A percentile compares a stretch with the other conserved stretches of the same genome.
These are phyloP conservation scores for Saturnispora sekii DNA, from an alignment of 805 yeast species.

Conservation along the genomic window DNA sequence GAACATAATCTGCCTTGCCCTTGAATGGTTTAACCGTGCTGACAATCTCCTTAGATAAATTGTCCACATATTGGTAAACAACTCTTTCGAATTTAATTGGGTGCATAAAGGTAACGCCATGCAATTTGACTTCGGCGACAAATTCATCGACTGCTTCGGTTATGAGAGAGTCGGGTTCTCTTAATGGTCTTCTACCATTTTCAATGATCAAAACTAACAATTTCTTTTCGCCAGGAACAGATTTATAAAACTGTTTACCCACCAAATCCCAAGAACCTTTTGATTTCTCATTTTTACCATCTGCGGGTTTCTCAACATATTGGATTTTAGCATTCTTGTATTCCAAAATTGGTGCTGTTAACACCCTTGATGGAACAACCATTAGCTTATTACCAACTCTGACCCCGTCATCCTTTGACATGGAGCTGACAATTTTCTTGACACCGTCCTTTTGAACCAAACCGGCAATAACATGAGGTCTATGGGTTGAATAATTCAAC, in stretches of 20 bases:
- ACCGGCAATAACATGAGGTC: slow-evolving; percentile 23
- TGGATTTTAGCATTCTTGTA: slow-evolving; percentile 13
- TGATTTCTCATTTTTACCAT: slow-evolving; percentile 17
- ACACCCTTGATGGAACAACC: slow-evolving; percentile 24
- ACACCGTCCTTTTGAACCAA: slow-evolving; percentile 22
- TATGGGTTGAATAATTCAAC: slow-evolving; percentile 22
- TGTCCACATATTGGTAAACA: slow-evolving; percentile 10
- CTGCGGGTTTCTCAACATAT: slow-evolving; percentile 16
- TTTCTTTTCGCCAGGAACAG: slow-evolving; percentile 12
- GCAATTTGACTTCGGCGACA: slow-evolving; percentile 13
- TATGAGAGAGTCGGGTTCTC: slow-evolving; percentile 11
- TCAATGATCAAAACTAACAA: slow-evolving; percentile 14
- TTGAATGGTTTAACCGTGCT: slow-evolving; percentile 13
- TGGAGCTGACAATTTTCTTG: slow-evolving; percentile 11
- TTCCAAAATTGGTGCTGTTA: slow-evolving; percentile 17
- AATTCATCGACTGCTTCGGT: slow-evolving; percentile 14
- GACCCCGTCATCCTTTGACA: slow-evolving; percentile 9
- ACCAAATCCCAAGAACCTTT: slow-evolving; percentile 20
- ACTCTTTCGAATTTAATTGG: slow-evolving; percentile 7
- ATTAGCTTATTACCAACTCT: slow-evolving; percentile 18
- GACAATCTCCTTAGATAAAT: slow-evolving; percentile 10
- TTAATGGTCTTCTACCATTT: slow-evolving; percentile 12
- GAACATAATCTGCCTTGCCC: slow-evolving; percentile 16
- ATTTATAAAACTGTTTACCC: slow-evolving; percentile 14
- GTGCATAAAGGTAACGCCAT: slow-evolving; percentile 15